Evolutionary conservation across 2,329 filamentous ascomycete species (phyloP).

Genomic region (Diaporthe helianthi): DNA sequence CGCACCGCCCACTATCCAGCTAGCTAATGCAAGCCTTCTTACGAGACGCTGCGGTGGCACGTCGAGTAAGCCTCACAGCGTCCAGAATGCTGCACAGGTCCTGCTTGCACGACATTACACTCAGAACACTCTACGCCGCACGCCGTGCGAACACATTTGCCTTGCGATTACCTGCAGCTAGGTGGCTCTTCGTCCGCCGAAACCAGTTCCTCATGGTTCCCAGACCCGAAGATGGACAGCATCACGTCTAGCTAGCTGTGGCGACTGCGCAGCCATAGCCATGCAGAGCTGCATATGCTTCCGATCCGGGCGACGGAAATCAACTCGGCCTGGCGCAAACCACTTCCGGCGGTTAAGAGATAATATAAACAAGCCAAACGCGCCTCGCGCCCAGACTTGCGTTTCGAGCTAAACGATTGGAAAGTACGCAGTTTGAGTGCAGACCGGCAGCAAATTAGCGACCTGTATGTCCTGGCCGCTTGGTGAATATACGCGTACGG

Average conservation of each 20-base stretch:
- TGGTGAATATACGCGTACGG: not conserved
- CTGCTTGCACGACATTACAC: constrained; percentile 1
- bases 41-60: not conserved
- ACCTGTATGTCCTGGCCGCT: not conserved
- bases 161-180: constrained; percentile 3
- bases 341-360: not conserved
- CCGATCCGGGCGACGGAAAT: not conserved
- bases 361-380: not conserved
- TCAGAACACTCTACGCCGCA: not conserved
- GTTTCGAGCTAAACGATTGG: constrained; percentile 8
- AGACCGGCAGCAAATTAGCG: not conserved
- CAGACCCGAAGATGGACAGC: not conserved
- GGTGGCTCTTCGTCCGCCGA: constrained; percentile 3
- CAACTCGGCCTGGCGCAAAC: constrained; percentile 5
- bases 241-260: not conserved
- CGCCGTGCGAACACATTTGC: not conserved
- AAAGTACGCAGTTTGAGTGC: not conserved
- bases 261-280: not conserved
- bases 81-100: not conserved
- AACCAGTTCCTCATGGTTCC: constrained; percentile 18
- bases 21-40: not conserved
- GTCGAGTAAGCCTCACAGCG: not conserved
- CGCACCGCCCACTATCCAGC: not conserved
- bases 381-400: not conserved
- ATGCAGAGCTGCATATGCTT: constrained; percentile 9